Conservation (phyloP, 1,139 yeast genomes). For the Taiozyma sp. region DNA sequence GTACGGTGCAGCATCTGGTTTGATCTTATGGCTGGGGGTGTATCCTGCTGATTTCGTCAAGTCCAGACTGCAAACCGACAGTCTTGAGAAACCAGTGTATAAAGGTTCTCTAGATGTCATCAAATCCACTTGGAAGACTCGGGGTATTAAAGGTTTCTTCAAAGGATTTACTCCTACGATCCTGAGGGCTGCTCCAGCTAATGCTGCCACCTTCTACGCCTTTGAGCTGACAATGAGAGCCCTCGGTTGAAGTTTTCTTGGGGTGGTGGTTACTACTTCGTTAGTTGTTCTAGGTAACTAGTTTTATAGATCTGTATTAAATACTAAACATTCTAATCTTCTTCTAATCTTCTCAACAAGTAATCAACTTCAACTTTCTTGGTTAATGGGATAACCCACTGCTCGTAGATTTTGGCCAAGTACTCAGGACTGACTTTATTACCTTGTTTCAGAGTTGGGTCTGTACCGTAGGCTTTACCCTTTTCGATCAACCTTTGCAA, state of each 20-base stretch:
- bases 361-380: conserved; percentile 94
- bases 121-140: conserved; percentile 43
- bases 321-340: conserved; percentile 28
- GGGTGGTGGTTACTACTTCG: background rate
- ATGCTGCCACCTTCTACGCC: conserved; percentile 92
- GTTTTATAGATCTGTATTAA: background rate
- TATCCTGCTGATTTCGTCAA: conserved; percentile 87
- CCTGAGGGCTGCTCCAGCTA: conserved; percentile 94
- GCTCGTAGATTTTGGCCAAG: conserved; percentile 78
- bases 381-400: conserved; percentile 88
- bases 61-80: conserved; percentile 83
- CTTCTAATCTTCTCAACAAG: conserved; percentile 76
- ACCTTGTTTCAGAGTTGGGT: conserved; percentile 76
- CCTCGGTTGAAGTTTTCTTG: conserved; percentile 27
- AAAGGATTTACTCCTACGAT: conserved; percentile 89
- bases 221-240: conserved; percentile 84
- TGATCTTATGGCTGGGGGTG: conserved; percentile 73
- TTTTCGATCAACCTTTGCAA: conserved; percentile 72
- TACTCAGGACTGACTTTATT: conserved; percentile 71
- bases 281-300: background rate
- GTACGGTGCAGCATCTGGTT: conserved; percentile 85
- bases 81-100: conserved; percentile 42
- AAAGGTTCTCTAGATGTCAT: conserved; percentile 45
- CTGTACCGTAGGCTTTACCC: conserved; percentile 84
- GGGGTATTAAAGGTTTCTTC: conserved; percentile 74